phyloP scores from a whole-genome alignment of 106 monocot genomes.

The Dendrobium catenatum region DNA sequence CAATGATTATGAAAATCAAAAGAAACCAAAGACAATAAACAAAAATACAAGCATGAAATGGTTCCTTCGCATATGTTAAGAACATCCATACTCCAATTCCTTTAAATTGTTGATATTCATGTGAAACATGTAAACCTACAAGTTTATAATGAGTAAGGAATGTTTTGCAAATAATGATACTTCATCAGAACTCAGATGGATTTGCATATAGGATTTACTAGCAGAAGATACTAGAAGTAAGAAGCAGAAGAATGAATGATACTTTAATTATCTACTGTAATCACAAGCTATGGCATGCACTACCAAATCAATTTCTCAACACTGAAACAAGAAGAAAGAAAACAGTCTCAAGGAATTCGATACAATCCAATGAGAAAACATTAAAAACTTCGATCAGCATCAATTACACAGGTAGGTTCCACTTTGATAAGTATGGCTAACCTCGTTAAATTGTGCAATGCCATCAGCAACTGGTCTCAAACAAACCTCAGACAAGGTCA shows the following conservation, averaged over 20 bases:
- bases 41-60: not conserved
- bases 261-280: not conserved
- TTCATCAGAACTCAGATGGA: not conserved
- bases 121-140: not conserved
- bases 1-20: not conserved
- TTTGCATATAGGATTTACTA: not conserved
- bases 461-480: slow-evolving; percentile 61
- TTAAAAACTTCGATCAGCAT: slow-evolving; percentile 5
- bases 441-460: slow-evolving; percentile 56
- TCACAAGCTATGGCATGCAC: slow-evolving; percentile 4
- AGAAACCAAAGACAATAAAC: not conserved
- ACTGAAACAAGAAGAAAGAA: not conserved
- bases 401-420: slow-evolving; percentile 77
- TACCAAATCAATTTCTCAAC: not conserved
- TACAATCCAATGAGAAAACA: slow-evolving; percentile 2
- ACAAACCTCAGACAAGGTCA: slow-evolving; percentile 69
- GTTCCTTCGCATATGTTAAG: not conserved
- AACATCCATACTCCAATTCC: not conserved
- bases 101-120: not conserved
- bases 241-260: not conserved
- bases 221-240: not conserved
- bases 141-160: not conserved
- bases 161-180: not conserved
- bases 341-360: not conserved
- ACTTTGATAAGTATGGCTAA: slow-evolving; percentile 59